phyloP scores from a whole-genome alignment of 192 early-diverging fungal genomes.

The Oehlia diaphana region DNA sequence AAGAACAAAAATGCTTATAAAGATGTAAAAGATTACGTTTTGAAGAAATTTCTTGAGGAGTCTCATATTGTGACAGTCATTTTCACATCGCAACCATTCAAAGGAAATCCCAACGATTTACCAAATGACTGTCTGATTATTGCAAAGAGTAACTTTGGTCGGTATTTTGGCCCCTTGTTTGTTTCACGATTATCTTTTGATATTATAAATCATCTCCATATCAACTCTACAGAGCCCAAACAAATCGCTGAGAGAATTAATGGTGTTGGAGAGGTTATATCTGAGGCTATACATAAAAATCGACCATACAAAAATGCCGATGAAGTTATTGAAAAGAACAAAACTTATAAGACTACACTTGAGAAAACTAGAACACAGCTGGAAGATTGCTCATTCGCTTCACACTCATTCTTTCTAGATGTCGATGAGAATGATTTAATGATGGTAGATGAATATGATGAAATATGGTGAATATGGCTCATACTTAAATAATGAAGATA shows the following conservation, averaged over 20 bases:
- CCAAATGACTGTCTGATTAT: neutral
- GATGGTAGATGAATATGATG: too few relatives aligned
- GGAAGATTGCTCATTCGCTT: neutral
- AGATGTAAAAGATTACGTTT: too few relatives aligned
- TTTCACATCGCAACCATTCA: neutral
- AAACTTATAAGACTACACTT: too few relatives aligned
- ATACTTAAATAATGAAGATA: too few relatives aligned
- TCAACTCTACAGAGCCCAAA: neutral
- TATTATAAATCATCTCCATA: neutral
- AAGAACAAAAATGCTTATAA: too few relatives aligned
- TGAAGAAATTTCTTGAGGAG: neutral
- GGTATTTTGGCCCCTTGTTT: neutral
- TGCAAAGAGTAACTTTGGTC: neutral
- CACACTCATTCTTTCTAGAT: too few relatives aligned
- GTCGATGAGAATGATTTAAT: too few relatives aligned
- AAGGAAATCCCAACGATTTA: neutral
- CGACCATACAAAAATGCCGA: neutral
- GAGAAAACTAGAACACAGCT: neutral
- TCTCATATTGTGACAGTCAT: neutral
- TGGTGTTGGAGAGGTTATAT: too few relatives aligned
- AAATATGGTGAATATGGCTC: too few relatives aligned
- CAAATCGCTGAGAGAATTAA: neutral
- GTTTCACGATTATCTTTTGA: neutral
- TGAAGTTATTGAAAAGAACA: neutral
- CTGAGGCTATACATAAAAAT: neutral